phyloP scores from a whole-genome alignment of 169 alveolate genomes.

The Miamiensis avidus region DNA sequence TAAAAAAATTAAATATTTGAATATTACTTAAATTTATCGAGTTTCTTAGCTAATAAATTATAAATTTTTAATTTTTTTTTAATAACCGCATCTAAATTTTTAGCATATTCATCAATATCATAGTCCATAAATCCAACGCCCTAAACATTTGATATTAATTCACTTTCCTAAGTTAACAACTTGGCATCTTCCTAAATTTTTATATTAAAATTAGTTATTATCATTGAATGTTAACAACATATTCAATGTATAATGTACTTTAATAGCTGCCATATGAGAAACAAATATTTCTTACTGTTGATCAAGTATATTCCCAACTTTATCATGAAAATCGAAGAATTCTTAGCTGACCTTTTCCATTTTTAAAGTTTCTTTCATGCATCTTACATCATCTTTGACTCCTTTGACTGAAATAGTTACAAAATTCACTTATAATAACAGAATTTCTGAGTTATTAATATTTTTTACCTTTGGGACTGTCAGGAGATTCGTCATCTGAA shows the following conservation, averaged over 20 bases:
- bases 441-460: too few species aligned
- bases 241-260: constrained; percentile 21
- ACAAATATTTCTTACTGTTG: constrained; percentile 73
- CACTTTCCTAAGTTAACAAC: constrained; percentile 75
- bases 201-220: background rate
- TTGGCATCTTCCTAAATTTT: constrained; percentile 67
- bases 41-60: constrained; percentile 45
- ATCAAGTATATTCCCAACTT: constrained; percentile 66
- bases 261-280: constrained; percentile 74
- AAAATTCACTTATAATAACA: too few species aligned
- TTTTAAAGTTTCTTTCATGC: constrained; percentile 53
- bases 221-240: too few species aligned
- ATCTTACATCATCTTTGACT: constrained; percentile 51
- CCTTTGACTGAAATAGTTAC: background rate
- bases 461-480: background rate
- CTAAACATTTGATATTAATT: constrained; percentile 60
- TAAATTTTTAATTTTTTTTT: constrained; percentile 65
- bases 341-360: constrained; percentile 41
- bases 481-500: background rate
- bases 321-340: constrained; percentile 70
- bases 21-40: constrained; percentile 55
- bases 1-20: background rate
- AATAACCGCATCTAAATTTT: constrained; percentile 50
- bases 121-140: constrained; percentile 66
- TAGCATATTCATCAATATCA: constrained; percentile 69